A percentile compares a stretch with the other conserved stretches of the same genome.
phyloP scores from a whole-genome alignment of 2,329 filamentous ascomycete genomes.

The Neurospora sp. region DNA sequence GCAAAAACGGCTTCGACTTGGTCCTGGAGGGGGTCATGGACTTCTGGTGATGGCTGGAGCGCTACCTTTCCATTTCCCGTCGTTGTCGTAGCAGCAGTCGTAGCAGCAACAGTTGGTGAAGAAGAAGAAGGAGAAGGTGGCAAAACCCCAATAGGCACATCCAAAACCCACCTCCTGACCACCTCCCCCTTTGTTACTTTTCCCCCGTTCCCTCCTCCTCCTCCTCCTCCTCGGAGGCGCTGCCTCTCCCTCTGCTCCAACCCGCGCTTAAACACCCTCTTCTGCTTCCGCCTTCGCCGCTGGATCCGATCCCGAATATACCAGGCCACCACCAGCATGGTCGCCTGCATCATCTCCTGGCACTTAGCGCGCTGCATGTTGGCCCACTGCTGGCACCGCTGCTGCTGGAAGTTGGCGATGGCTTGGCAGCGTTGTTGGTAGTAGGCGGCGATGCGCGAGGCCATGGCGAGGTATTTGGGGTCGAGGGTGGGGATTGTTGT shows the following conservation, averaged over 20 bases:
- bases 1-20: background rate
- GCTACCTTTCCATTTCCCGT: background rate
- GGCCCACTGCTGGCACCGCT: constrained; percentile 38
- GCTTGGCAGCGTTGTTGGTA: constrained; percentile 39
- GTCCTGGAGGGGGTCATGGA: background rate
- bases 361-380: constrained; percentile 35
- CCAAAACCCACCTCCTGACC: constrained; percentile 34
- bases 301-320: constrained; percentile 38
- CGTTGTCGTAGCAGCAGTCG: background rate
- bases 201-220: background rate
- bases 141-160: constrained; percentile 6
- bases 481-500: constrained; percentile 20
- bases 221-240: constrained; percentile 6
- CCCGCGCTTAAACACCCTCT: constrained; percentile 30
- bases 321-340: constrained; percentile 40
- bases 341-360: constrained; percentile 38
- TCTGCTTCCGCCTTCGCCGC: constrained; percentile 30
- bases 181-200: constrained; percentile 28
- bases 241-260: constrained; percentile 23
- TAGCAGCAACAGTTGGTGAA: background rate
- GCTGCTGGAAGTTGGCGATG: constrained; percentile 36
- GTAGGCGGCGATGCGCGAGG: constrained; percentile 36
- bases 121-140: background rate
- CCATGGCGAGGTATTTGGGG: constrained; percentile 34
- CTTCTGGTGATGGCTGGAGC: background rate